Evolutionary conservation across 208 protist species (phyloP), one percentile per base, ranked within the genome.

Genomic region (Acanthamoeba triangularis): DNA sequence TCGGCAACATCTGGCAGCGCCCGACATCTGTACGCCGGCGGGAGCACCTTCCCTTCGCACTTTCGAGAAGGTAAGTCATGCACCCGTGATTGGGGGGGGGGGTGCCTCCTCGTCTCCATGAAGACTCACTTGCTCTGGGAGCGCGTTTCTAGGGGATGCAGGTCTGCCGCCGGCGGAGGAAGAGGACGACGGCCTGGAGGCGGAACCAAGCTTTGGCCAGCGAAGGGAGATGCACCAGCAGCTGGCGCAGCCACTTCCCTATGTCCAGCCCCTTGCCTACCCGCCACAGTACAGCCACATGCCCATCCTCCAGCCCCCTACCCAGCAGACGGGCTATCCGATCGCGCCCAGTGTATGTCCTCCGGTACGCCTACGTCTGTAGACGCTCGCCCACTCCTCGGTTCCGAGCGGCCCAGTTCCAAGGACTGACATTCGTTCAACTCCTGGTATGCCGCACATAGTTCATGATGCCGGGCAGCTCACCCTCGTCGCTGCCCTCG

Each of bases 401-500:
- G n/a, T n/a, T n/a, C 59, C 28, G 61, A 3, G 61, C 23, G 61
- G 20, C 20, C n/a, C n/a, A n/a, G 20, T 5, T n/a, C 10, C 4
- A 8, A 23, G 28, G 6, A n/a, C 61, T 67, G 25, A 67, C 61
- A 5, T 5, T 67, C 28, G 2, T n/a, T 4, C 20, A 25, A 59
- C 59, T 65, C 49, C 33, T n/a, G n/a, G n/a, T n/a, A n/a, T n/a
- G n/a, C n/a, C n/a, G n/a, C n/a, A n/a, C n/a, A n/a, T n/a, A 88
- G 80, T 88, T 88, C n/a, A 33, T 88, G 80, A 88, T 88, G 80
- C 80, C 80, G 6, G 14, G n/a, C n/a, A 88, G 80, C 49, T 88
- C 80, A 16, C 80, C 80, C 80, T 88, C 80, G 30, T 88, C 80
- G 13, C 23, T 88, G 52, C 80, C 80, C 80, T n/a, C 80, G 6